phyloP scores from a whole-genome alignment of 2,329 filamentous ascomycete species.

The Clonostachys byssicola region DNA sequence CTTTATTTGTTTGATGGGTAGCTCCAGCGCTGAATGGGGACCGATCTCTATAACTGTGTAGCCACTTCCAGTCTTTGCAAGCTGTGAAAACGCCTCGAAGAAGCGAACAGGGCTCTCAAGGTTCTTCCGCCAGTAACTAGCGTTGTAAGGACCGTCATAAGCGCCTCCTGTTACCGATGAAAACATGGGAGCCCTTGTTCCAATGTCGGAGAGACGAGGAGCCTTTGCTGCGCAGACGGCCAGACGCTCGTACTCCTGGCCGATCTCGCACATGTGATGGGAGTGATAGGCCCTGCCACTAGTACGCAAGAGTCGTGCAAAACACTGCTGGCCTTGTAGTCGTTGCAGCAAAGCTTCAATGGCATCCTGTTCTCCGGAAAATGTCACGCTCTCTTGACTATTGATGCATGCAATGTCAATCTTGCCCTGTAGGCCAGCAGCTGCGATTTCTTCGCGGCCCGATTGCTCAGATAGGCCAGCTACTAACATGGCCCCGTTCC shows the following conservation, averaged over 20 bases:
- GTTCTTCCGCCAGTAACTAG: conserved; percentile 8
- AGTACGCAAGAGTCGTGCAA: conserved; percentile 17
- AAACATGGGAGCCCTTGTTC: background rate
- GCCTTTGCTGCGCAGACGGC: no score
- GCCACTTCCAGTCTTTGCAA: conserved; percentile 8
- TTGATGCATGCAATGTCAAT: conserved; percentile 31
- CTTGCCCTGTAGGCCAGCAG: conserved; percentile 12
- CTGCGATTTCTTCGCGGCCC: conserved; percentile 10
- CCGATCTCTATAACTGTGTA: conserved; percentile 13
- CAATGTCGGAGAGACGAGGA: background rate
- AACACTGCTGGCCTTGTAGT: conserved; percentile 12
- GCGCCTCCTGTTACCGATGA: background rate
- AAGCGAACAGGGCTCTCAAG: conserved; percentile 7
- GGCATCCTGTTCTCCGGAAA: conserved; percentile 19
- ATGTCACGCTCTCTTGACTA: conserved; percentile 24
- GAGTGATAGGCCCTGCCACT: conserved; percentile 38
- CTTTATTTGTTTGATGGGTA: conserved; percentile 13
- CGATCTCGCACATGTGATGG: conserved; percentile 22
- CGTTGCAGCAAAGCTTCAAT: conserved; percentile 1
- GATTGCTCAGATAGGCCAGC: conserved; percentile 21
- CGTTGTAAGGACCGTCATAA: background rate
- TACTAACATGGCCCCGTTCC: conserved; percentile 28
- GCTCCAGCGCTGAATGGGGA: conserved; percentile 6
- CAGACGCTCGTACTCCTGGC: conserved; percentile 10
- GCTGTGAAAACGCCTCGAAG: conserved; percentile 1